Evolutionary conservation across 441 rosid genomes (phyloP).

Genomic region (Euphorbia schlechtendalii): DNA sequence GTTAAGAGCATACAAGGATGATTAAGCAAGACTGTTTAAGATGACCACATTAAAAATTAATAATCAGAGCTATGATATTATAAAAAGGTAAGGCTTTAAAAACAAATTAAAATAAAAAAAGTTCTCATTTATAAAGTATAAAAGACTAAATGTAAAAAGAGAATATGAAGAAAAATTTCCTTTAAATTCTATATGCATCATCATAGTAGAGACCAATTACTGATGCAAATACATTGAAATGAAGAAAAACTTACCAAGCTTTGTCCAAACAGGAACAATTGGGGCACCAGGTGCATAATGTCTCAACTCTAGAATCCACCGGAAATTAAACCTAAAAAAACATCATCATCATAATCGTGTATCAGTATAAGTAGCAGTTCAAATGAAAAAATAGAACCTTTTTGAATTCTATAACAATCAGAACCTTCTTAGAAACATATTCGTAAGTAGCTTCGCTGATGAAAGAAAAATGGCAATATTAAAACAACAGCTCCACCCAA

Average conservation of each 20-base stretch:
- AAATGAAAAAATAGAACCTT: not conserved
- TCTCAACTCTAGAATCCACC: constrained; percentile 91
- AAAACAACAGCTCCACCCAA: constrained; percentile 84
- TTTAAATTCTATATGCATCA: not conserved
- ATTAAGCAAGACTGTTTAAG: too few relatives aligned
- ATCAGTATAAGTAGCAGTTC: not conserved
- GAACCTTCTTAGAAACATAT: constrained; percentile 79
- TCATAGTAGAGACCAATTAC: not conserved
- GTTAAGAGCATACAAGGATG: too few relatives aligned
- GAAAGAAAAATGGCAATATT: constrained; percentile 71
- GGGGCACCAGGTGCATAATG: constrained; percentile 94
- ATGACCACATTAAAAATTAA: too few relatives aligned
- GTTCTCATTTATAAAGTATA: not conserved
- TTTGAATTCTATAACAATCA: too few relatives aligned
- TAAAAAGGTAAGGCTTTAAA: too few relatives aligned
- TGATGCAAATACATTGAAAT: not conserved
- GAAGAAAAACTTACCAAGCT: constrained; percentile 46
- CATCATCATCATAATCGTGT: not conserved
- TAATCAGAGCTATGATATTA: too few relatives aligned
- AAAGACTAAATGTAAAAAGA: not conserved
- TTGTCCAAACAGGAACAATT: constrained; percentile 71
- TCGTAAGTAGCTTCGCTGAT: constrained; percentile 91
- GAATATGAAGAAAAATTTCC: not conserved
- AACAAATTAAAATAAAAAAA: too few relatives aligned
- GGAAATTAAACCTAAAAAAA: constrained; percentile 22